Conservation (phyloP, 2,329 filamentous ascomycete genomes). For the Aspergillus sclerotialis region DNA sequence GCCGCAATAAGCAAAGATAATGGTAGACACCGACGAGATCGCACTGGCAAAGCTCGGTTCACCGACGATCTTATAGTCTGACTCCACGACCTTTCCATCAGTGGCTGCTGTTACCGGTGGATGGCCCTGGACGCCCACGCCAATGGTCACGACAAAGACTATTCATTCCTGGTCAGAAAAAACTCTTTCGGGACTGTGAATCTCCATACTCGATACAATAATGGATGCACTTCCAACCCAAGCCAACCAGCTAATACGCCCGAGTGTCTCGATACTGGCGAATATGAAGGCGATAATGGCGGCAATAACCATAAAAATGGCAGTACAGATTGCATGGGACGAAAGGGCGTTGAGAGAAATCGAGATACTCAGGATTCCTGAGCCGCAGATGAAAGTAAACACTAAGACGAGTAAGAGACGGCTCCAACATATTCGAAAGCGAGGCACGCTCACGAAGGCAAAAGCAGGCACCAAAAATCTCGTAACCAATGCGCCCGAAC, state of each 20-base stretch:
- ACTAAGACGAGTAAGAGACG: too few relatives aligned
- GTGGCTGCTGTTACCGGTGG: slow-evolving; percentile 21
- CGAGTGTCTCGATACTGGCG: slow-evolving; percentile 26
- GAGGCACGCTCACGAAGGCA: slow-evolving; percentile 5
- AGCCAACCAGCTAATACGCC: slow-evolving; percentile 24
- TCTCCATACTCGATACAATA: slow-evolving; percentile 9
- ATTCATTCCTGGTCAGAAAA: too few relatives aligned
- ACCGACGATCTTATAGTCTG: slow-evolving; percentile 18
- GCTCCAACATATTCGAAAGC: slow-evolving; percentile 10
- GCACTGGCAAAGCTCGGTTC: slow-evolving; percentile 13
- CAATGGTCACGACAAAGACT: too few relatives aligned
- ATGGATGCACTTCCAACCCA: slow-evolving; percentile 22
- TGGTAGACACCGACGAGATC: slow-evolving; percentile 14
- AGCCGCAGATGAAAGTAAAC: slow-evolving; percentile 33
- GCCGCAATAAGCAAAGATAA: slow-evolving; percentile 18
- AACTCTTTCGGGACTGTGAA: too few relatives aligned
- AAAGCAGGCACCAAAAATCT: slow-evolving; percentile 31
- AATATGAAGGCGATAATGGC: slow-evolving; percentile 13
- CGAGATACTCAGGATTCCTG: slow-evolving; percentile 36
- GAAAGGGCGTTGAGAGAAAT: slow-evolving; percentile 36
- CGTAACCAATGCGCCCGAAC: slow-evolving; percentile 47
- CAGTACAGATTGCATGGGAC: slow-evolving; percentile 23
- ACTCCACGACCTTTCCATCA: too few relatives aligned
- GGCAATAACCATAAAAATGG: slow-evolving; percentile 13
- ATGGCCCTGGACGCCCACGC: slow-evolving; percentile 25